These are phyloP conservation scores for Clonostachys byssicola DNA, from an alignment of 2,329 filamentous ascomycete genomes.

Conservation along the genomic window DNA sequence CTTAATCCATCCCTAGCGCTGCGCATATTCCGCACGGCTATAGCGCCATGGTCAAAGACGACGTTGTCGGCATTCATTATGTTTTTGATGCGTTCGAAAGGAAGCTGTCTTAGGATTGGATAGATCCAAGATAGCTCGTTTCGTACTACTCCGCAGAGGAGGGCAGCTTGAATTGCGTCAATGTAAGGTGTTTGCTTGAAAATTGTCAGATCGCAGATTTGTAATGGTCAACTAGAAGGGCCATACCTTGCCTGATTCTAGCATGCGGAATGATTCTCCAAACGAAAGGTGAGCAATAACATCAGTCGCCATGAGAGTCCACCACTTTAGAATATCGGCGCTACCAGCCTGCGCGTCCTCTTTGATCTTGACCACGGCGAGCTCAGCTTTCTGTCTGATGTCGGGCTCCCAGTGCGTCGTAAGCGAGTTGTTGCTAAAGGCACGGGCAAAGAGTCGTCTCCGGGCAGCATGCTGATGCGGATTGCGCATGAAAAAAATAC, in stretches of 20 bases:
- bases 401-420: constrained; percentile 20
- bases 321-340: constrained; percentile 49
- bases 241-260: constrained; percentile 42
- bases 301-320: constrained; percentile 48
- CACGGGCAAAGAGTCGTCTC: constrained; percentile 33
- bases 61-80: no score
- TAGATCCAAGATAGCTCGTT: no score
- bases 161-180: no score
- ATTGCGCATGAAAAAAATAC: constrained; percentile 33
- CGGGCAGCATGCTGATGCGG: constrained; percentile 24
- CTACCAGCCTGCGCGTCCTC: constrained; percentile 30
- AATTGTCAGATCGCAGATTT: no score
- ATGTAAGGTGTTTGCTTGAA: no score
- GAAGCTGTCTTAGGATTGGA: no score
- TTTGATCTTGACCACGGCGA: constrained; percentile 35
- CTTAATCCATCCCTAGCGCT: no score
- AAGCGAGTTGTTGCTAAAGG: constrained; percentile 28
- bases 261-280: constrained; percentile 47
- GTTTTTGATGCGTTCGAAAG: no score
- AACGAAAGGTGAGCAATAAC: constrained; percentile 49
- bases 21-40: no score
- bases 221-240: background rate
- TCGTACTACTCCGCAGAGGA: no score
- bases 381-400: constrained; percentile 26
- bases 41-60: no score